Evolutionary conservation across 2,329 filamentous ascomycete genomes (phyloP).

Genomic region (Fusarium cicatricum): DNA sequence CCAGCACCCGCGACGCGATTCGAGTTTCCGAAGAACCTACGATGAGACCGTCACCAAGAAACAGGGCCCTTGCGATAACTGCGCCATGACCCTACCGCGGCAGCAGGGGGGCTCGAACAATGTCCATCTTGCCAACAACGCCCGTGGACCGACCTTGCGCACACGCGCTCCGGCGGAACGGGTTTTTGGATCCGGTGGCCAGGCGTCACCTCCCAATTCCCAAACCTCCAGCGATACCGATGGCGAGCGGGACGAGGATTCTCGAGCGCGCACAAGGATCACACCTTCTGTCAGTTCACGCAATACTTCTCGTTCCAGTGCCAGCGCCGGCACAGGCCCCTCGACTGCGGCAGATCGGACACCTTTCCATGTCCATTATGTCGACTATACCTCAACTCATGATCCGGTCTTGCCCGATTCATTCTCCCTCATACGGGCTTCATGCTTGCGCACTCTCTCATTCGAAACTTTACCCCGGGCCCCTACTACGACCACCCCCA

Average conservation of each 20-base stretch:
- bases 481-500: constrained; percentile 53
- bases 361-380: constrained; percentile 67
- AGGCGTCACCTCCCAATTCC: constrained; percentile 61
- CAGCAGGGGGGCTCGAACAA: constrained; percentile 42
- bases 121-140: constrained; percentile 47
- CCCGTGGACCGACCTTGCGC: constrained; percentile 64
- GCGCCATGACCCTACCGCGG: constrained; percentile 67
- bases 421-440: constrained; percentile 72
- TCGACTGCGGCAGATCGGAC: constrained; percentile 57
- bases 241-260: constrained; percentile 56
- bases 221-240: constrained; percentile 62
- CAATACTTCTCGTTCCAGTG: constrained; percentile 62
- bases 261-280: constrained; percentile 51
- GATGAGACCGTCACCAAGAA: constrained; percentile 71
- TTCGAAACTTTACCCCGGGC: constrained; percentile 71
- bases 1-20: constrained; percentile 58
- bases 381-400: constrained; percentile 74
- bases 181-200: constrained; percentile 59
- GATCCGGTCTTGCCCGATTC: constrained; percentile 68
- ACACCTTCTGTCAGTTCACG: constrained; percentile 55
- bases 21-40: constrained; percentile 69
- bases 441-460: constrained; percentile 71
- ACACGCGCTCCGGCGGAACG: constrained; percentile 68
- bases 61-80: constrained; percentile 73
- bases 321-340: constrained; percentile 45